Conservation (phyloP, 345 rosid genomes). For the Arabis hirsuta region DNA sequence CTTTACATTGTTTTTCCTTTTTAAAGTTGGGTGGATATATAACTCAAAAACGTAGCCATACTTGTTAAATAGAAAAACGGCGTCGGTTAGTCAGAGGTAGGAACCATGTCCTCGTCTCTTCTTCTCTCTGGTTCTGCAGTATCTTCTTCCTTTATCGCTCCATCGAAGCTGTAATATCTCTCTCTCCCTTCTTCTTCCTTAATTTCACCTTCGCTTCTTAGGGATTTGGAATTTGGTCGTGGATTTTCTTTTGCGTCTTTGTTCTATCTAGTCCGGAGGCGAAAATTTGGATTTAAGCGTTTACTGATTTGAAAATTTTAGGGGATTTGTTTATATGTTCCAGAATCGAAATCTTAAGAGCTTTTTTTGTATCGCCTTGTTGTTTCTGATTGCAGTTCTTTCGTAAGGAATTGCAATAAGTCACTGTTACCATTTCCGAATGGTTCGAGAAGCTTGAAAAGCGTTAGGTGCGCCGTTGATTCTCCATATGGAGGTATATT, state of each 20-base stretch:
- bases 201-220: slow-evolving; percentile 23
- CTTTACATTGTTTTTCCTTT: background rate
- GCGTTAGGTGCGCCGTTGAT: slow-evolving; percentile 59
- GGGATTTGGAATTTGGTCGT: slow-evolving; percentile 18
- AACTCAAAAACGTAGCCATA: background rate
- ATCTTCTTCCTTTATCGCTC: slow-evolving; percentile 56
- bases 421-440: slow-evolving; percentile 37
- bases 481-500: slow-evolving; percentile 77
- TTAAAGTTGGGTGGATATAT: background rate
- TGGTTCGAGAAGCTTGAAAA: slow-evolving; percentile 43
- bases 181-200: background rate
- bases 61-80: slow-evolving; percentile 1
- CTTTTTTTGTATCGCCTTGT: background rate
- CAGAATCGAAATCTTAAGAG: background rate
- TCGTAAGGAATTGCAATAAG: slow-evolving; percentile 31
- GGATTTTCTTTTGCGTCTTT: too few relatives aligned
- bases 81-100: slow-evolving; percentile 43
- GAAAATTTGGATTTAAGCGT: background rate
- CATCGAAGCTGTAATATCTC: slow-evolving; percentile 51
- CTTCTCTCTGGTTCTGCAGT: slow-evolving; percentile 56
- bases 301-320: background rate
- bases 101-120: slow-evolving; percentile 58
- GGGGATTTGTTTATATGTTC: slow-evolving; percentile 9
- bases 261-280: too few relatives aligned
- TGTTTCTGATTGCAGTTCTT: slow-evolving; percentile 40